These are phyloP conservation scores for Chrysoporthe deuterocubensis DNA, from an alignment of 2,329 filamentous ascomycete species.

Conservation along the genomic window DNA sequence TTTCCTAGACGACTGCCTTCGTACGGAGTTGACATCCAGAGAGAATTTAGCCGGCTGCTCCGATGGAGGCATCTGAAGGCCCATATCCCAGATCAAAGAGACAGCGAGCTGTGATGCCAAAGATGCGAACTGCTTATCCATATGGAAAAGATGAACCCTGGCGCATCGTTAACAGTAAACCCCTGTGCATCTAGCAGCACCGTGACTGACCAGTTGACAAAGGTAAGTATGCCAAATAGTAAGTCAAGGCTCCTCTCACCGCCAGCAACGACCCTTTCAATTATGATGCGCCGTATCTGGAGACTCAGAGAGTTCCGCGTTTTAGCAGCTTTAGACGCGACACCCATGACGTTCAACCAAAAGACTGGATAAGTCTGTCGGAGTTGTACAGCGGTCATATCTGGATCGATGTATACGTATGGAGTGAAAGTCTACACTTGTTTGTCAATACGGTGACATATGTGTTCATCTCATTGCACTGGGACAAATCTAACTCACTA, in stretches of 20 bases:
- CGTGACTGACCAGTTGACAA: conserved; percentile 44
- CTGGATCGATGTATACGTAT: not conserved
- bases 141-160: conserved; percentile 28
- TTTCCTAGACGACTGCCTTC: not conserved
- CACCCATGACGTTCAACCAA: conserved; percentile 54
- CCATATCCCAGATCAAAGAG: conserved; percentile 48
- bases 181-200: not conserved
- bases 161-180: conserved; percentile 29
- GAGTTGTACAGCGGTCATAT: not conserved
- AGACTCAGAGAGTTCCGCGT: conserved; percentile 44
- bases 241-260: conserved; percentile 52
- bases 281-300: conserved; percentile 46
- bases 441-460: not conserved
- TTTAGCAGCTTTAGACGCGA: conserved; percentile 45
- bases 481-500: not conserved
- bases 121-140: conserved; percentile 46
- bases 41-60: conserved; percentile 18
- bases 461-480: not conserved
- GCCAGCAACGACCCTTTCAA: conserved; percentile 47
- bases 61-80: conserved; percentile 42
- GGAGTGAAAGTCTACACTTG: not conserved
- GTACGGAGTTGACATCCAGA: not conserved
- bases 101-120: conserved; percentile 45
- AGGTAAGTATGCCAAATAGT: conserved; percentile 50
- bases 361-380: conserved; percentile 48